Evolutionary conservation across 1,139 yeast species (phyloP), one percentile per base, ranked within the genome.

Genomic region (Groenewaldozyma sp.): DNA sequence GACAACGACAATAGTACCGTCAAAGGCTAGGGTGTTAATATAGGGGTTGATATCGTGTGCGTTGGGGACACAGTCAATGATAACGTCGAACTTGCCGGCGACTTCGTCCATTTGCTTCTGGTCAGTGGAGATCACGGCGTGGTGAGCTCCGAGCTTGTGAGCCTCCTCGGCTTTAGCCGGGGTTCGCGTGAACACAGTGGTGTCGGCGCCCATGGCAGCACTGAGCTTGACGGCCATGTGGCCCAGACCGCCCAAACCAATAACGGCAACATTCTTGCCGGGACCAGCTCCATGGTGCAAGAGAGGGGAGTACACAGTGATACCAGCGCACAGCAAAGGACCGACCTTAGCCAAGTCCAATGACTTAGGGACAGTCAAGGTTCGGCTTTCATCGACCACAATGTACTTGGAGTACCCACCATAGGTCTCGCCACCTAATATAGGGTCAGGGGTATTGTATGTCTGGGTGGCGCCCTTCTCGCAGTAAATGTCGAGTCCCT

Each of bases 311-410:
- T 63, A 77, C 1, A 72, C 76, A 17, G 84, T 78, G 50, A 76
- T 63, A 43, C 84, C 84, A 32, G 78, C 83, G 63, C 84, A 78
- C 64, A 78, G 61, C 54, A 78, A 65, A 20, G 83, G 82, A 14
- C 81, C 82, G 28, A 76, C 82, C 57, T 39, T 62, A 7, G 37
- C 65, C 20, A 70, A 58, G 17, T 63, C 59, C 44, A 76, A 54
- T 18, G 44, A 57, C n/a, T 75, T 78, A 18, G 84, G 84, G 43
- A 78, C 70, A 20, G 70, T 68, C 58, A 76, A 70, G 4, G 65
- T 75, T 52, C 72, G 74, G 41, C 66, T 62, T 50, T 74, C 75
- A 52, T 71, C 63, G 34, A 72, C 76, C 45, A 77, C 67, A 32
- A 73, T 60, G 56, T 73, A 75, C 34, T 76, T 69, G 7, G 83